Base-by-base conservation (phyloP, 495 filamentous ascomycete species). In the Penicillium canescens region DNA sequence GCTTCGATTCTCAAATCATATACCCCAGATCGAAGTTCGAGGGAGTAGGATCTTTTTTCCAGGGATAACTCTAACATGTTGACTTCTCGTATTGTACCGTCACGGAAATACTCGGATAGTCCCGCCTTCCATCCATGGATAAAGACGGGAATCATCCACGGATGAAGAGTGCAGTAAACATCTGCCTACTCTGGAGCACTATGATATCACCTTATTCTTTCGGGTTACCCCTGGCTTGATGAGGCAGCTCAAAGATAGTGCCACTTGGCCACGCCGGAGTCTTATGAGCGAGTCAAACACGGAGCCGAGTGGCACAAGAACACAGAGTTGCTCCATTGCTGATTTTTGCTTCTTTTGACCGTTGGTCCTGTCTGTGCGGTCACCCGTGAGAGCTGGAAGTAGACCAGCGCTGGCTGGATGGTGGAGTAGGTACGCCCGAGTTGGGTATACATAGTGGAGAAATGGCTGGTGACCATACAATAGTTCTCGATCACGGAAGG, bases 391-490 rank as follows among this genome's bases (percentile, higher is more conserved):
- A 26, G 28, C 43, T 23, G 34, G 31, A 18, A 14, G 39, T 43
- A 23, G 42, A 7, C 13, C 12, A 20, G 20, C 23, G 36, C 34
- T n/a, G 13, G 41, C 14, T 16, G 44, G 42, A 43, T 26, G 12
- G 49, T 43, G 49, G 49, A 37, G 49, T 42, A 24, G 10, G 36
- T 38, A n/a, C 26, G 28, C 28, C 28, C 8, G 10, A 24, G 40
- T 26, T 12, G 40, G 18, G 40, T 42, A 24, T 48, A 48, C 20
- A 11, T 28, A 34, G 42, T 46, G 44, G 44, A 11, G 9, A 13
- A 23, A 18, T 42, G 58, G 58, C 23, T 58, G 37, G 39, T 62
- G 57, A 62, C 59, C 53, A 42, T 61, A 52, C 56, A 62, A 59
- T 62, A 62, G 59, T 56, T 7, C 46, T 24, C 11, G 28, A 44